A percentile compares a stretch with the other conserved stretches of the same genome.
phyloP scores from a whole-genome alignment of 1,139 yeast species.

The Blastobotrys serpentis region DNA sequence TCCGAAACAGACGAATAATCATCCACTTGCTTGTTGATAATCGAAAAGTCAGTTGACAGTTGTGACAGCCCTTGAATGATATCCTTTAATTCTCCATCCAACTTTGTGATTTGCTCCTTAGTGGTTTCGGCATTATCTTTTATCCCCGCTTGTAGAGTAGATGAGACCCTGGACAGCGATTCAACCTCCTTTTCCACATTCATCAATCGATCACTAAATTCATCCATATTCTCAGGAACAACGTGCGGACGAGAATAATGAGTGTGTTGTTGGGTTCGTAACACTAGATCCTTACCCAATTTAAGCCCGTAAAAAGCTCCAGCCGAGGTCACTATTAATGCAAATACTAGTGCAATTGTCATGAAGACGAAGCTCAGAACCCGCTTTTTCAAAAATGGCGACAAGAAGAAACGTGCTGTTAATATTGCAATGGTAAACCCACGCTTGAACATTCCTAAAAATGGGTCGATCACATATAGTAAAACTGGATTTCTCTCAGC shows the following conservation, averaged over 20 bases:
- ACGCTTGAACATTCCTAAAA: background rate
- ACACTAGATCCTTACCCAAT: background rate
- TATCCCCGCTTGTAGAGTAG: conserved; percentile 18
- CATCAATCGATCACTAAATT: conserved; percentile 22
- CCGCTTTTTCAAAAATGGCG: conserved; percentile 15
- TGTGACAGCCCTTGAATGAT: conserved; percentile 15
- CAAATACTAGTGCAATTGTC: background rate
- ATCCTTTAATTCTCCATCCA: conserved; percentile 19
- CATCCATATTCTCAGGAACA: conserved; percentile 24
- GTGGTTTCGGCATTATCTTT: conserved; percentile 17
- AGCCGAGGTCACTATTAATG: background rate
- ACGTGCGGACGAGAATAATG: conserved; percentile 15
- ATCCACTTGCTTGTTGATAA: conserved; percentile 12
- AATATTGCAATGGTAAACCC: conserved; percentile 6
- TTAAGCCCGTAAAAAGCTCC: background rate
- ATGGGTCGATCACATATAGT: conserved; percentile 10
- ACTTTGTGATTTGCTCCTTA: conserved; percentile 12
- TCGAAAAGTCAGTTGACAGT: conserved; percentile 14
- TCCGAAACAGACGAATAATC: conserved; percentile 14
- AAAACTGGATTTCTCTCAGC: conserved; percentile 5
- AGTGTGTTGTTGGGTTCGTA: background rate
- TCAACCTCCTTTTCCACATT: conserved; percentile 23
- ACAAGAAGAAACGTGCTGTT: conserved; percentile 12
- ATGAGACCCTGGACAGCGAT: conserved; percentile 16
- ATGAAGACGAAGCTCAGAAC: conserved; percentile 4